Evolutionary conservation across 2,329 filamentous ascomycete genomes (phyloP).

Genomic region (Alternaria ventricosa): DNA sequence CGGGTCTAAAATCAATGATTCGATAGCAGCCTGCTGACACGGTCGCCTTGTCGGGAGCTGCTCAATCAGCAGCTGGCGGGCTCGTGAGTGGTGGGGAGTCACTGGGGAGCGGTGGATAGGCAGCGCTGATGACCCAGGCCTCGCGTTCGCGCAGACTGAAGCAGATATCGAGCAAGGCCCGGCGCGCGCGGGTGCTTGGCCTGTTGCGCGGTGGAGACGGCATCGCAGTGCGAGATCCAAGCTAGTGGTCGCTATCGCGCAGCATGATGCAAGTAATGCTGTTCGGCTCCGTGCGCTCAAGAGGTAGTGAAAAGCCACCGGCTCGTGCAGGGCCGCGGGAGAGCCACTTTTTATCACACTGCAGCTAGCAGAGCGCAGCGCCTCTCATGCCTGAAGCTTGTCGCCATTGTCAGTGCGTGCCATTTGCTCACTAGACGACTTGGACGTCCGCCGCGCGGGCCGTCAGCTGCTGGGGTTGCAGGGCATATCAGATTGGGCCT

Average conservation of each 20-base stretch:
- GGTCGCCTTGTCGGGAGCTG: constrained; percentile 24
- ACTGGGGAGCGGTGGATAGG: constrained; percentile 21
- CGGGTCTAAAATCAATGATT: constrained; percentile 34
- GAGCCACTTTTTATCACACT: constrained; percentile 20
- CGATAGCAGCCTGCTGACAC: constrained; percentile 42
- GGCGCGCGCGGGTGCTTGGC: constrained; percentile 21
- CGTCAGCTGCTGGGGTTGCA: constrained; percentile 25
- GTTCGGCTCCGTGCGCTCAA: constrained; percentile 8
- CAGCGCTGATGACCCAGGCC: constrained; percentile 21
- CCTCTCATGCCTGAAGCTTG: constrained; percentile 8
- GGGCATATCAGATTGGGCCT: constrained; percentile 24
- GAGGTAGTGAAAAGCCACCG: constrained; percentile 20
- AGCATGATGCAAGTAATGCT: constrained; percentile 35
- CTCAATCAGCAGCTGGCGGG: constrained; percentile 39
- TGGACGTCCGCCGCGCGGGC: constrained; percentile 23
- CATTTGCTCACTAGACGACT: constrained; percentile 26
- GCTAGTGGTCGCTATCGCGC: constrained; percentile 34
- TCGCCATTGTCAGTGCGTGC: constrained; percentile 22
- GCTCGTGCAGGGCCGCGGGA: constrained; percentile 14
- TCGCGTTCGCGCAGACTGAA: not conserved
- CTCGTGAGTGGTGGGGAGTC: constrained; percentile 29
- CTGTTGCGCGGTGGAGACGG: constrained; percentile 16
- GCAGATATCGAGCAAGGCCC: constrained; percentile 9
- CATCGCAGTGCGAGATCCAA: constrained; percentile 27
- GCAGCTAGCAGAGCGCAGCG: constrained; percentile 1